Percentiles rank a stretch among this genome's conserved stretches.
These are phyloP conservation scores for Kwoniella botswanensis DNA, from an alignment of 768 basidiomycete species.

Conservation along the genomic window DNA sequence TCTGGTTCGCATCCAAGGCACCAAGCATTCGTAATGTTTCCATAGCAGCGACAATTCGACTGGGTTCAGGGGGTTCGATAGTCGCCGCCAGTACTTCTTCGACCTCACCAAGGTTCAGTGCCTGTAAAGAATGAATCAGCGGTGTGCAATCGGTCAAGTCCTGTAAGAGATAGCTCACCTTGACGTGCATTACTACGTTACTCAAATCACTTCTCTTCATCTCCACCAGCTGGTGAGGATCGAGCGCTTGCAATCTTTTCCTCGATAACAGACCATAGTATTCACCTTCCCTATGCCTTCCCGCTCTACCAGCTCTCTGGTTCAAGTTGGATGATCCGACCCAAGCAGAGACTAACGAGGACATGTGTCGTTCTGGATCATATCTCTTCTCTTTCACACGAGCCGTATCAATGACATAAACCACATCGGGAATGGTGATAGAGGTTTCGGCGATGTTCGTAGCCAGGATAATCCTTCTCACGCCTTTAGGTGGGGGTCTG, in stretches of 20 bases:
- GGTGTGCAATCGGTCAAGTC: not conserved
- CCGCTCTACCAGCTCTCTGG: constrained; percentile 89
- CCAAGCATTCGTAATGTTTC: constrained; percentile 80
- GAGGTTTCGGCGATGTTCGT: constrained; percentile 97
- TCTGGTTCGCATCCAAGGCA: constrained; percentile 74
- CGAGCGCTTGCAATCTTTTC: constrained; percentile 66
- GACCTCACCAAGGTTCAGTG: constrained; percentile 83
- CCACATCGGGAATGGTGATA: constrained; percentile 91
- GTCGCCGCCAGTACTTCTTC: constrained; percentile 82
- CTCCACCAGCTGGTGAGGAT: constrained; percentile 86
- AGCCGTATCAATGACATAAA: constrained; percentile 89
- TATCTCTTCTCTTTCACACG: constrained; percentile 87
- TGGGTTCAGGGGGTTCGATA: constrained; percentile 84
- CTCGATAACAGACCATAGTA: constrained; percentile 84
- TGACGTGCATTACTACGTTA: constrained; percentile 95
- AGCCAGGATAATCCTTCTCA: constrained; percentile 85
- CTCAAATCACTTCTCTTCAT: constrained; percentile 90
- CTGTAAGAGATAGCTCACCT: constrained; percentile 58
- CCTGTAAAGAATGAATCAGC: constrained; percentile 50
- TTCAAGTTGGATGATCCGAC: constrained; percentile 87
- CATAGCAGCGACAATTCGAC: constrained; percentile 79
- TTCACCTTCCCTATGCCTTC: constrained; percentile 85
- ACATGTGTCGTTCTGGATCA: constrained; percentile 85
- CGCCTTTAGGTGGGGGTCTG: constrained; percentile 74
- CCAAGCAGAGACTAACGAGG: constrained; percentile 87